These are phyloP conservation scores for Gracilaria gracilis DNA, from an alignment of 23 red algal genomes.

Conservation along the genomic window DNA sequence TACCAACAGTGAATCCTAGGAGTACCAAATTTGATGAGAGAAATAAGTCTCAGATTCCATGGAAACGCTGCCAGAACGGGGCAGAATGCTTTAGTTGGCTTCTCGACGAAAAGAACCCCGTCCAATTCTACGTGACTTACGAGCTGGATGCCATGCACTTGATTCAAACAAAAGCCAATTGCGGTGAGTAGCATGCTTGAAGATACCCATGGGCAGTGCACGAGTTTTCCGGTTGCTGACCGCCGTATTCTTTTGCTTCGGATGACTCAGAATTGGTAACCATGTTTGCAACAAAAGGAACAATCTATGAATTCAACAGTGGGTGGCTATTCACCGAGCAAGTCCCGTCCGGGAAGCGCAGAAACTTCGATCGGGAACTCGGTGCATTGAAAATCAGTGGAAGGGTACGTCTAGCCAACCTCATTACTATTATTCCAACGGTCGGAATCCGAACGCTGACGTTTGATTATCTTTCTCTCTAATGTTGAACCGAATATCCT, in stretches of 20 bases:
- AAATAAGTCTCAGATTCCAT: conserved; percentile 18
- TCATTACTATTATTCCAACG: not conserved
- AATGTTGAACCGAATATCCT: too few species aligned
- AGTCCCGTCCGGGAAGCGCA: not conserved
- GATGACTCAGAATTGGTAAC: conserved; percentile 30
- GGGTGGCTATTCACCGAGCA: conserved; percentile 56
- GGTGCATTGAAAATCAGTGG: conserved; percentile 34
- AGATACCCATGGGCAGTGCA: not conserved
- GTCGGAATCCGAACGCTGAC: not conserved
- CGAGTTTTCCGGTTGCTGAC: not conserved
- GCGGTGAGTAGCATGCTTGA: conserved; percentile 6
- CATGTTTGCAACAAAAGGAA: conserved; percentile 35
- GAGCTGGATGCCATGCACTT: conserved; percentile 40
- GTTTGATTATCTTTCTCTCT: too few species aligned
- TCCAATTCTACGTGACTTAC: conserved; percentile 45
- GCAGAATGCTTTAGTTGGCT: conserved; percentile 43
- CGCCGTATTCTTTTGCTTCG: not conserved
- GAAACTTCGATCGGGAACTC: conserved; percentile 25
- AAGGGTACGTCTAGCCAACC: conserved; percentile 8
- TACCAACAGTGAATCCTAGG: conserved; percentile 30
- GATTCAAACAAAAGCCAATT: not conserved
- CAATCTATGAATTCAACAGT: conserved; percentile 48
- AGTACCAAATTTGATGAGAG: conserved; percentile 20
- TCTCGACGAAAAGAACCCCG: conserved; percentile 38
- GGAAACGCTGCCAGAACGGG: conserved; percentile 23